Evolutionary conservation across 2,329 filamentous ascomycete genomes (phyloP).

Genomic region (Xylaria sp.): DNA sequence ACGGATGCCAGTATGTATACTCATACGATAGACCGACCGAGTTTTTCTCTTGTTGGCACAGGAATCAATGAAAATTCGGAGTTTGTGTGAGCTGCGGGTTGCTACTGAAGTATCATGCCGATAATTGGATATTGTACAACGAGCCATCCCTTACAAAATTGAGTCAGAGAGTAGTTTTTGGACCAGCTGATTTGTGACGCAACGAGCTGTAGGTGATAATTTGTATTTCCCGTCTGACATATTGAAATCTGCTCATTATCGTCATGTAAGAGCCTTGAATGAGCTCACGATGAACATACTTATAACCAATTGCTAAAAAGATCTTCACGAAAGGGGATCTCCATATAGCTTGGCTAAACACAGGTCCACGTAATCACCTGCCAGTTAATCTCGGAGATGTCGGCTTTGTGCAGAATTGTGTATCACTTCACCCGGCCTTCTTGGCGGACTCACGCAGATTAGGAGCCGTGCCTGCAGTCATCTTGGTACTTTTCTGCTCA

Average conservation of each 20-base stretch:
- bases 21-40: conserved; percentile 2
- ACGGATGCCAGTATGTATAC: not conserved
- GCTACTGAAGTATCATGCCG: not conserved
- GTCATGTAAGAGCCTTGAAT: not conserved
- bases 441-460: conserved; percentile 60
- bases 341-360: conserved; percentile 1
- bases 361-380: not conserved
- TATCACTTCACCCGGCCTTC: conserved; percentile 56
- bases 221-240: not conserved
- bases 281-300: not conserved
- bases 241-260: conserved; percentile 2
- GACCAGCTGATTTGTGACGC: no score
- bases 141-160: not conserved
- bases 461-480: conserved; percentile 63
- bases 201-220: no score
- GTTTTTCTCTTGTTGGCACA: conserved; percentile 15
- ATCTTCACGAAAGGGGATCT: conserved; percentile 7
- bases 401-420: conserved; percentile 38
- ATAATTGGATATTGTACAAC: not conserved
- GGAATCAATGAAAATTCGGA: conserved; percentile 3
- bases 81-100: not conserved
- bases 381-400: conserved; percentile 42
- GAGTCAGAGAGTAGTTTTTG: not conserved
- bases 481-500: conserved; percentile 65
- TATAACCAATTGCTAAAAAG: not conserved